Percentiles rank a stretch among this genome's conserved stretches.
These are phyloP conservation scores for Aspergillus sp. DNA, from an alignment of 2,329 filamentous ascomycete species.

Conservation along the genomic window DNA sequence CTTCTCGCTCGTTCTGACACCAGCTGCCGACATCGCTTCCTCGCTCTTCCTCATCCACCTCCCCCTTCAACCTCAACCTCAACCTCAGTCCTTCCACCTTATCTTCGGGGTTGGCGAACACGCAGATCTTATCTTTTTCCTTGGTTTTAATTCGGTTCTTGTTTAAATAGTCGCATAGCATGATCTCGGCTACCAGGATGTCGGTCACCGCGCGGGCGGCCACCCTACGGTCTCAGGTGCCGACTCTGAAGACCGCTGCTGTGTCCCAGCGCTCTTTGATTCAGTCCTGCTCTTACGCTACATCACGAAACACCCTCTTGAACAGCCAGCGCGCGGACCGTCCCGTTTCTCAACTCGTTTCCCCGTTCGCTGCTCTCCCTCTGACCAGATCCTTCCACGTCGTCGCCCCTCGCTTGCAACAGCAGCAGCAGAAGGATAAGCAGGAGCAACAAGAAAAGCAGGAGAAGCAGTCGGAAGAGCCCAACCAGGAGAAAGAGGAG, in stretches of 20 bases:
- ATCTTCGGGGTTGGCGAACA: constrained; percentile 21
- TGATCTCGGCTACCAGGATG: constrained; percentile 43
- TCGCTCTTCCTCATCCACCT: constrained; percentile 18
- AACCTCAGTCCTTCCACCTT: constrained; percentile 3
- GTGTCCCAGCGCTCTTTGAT: constrained; percentile 37
- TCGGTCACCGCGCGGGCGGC: constrained; percentile 40
- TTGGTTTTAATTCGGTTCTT: neutral
- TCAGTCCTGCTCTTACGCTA: constrained; percentile 34
- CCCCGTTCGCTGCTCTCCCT: constrained; percentile 38
- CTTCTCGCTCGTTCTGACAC: constrained; percentile 28
- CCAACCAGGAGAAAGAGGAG: constrained; percentile 35
- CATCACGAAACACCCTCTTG: constrained; percentile 35
- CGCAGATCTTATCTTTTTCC: neutral
- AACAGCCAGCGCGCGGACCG: constrained; percentile 34
- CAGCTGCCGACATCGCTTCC: constrained; percentile 29
- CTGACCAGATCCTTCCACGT: constrained; percentile 42
- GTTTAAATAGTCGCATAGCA: constrained; percentile 29
- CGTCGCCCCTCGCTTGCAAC: constrained; percentile 34
- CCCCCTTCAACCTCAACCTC: constrained; percentile 22
- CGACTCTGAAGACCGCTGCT: constrained; percentile 33
- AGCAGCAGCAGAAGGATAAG: constrained; percentile 27
- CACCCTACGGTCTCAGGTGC: constrained; percentile 37
- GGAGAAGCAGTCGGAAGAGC: constrained; percentile 42
- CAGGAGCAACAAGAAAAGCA: constrained; percentile 38
- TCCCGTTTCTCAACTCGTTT: constrained; percentile 33